phyloP scores from a whole-genome alignment of 176 grass and related monocot species.

The Rhynchospora breviuscula region DNA sequence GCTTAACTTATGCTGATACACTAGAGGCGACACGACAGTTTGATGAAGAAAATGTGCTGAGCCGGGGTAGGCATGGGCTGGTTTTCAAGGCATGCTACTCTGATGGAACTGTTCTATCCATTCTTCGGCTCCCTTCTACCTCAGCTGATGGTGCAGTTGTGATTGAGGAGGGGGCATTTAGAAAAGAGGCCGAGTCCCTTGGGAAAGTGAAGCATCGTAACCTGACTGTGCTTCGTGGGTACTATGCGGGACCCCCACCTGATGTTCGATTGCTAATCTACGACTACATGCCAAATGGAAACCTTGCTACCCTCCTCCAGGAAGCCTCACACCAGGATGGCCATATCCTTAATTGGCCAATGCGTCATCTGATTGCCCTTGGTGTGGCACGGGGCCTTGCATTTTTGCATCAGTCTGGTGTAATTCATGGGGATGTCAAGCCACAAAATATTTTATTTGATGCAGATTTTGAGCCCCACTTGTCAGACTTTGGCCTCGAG shows the following conservation, averaged over 20 bases:
- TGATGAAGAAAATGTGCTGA: constrained; percentile 91
- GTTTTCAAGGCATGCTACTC: constrained; percentile 97
- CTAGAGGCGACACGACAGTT: constrained; percentile 81
- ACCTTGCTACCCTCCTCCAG: constrained; percentile 85
- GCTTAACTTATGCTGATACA: constrained; percentile 84
- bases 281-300: constrained; percentile 99
- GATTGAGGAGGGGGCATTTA: constrained; percentile 83
- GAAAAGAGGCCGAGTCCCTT: constrained; percentile 83
- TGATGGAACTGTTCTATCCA: constrained; percentile 86
- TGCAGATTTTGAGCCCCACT: constrained; percentile 91
- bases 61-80: constrained; percentile 85
- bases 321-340: constrained; percentile 97
- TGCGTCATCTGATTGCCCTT: constrained; percentile 95
- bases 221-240: constrained; percentile 84
- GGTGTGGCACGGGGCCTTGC: constrained; percentile 77
- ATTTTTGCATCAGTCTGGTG: constrained; percentile 77
- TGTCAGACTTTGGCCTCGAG: constrained; percentile 92
- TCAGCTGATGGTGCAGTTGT: constrained; percentile 77
- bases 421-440: constrained; percentile 89
- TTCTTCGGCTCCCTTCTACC: constrained; percentile 78
- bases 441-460: constrained; percentile 95
- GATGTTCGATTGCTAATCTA: constrained; percentile 87
- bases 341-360: constrained; percentile 96
- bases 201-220: constrained; percentile 99
- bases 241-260: constrained; percentile 90